These are phyloP conservation scores for Flaveria floridana DNA, from an alignment of 140 eudicot species.

Conservation along the genomic window DNA sequence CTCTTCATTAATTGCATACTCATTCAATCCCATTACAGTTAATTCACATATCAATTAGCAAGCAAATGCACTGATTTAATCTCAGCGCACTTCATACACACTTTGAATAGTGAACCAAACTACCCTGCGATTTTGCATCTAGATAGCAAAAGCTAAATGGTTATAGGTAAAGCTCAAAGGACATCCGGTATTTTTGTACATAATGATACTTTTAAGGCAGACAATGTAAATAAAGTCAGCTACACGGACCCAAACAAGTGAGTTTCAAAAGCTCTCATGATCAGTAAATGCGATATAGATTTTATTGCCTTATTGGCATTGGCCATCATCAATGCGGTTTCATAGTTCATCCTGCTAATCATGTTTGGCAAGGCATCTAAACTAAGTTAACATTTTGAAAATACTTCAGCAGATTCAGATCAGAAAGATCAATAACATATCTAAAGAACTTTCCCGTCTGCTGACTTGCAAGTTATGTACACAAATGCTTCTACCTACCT, in stretches of 20 bases:
- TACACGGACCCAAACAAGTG: background rate
- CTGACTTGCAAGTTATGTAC: background rate
- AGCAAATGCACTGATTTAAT: constrained; percentile 6
- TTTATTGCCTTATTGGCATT: background rate
- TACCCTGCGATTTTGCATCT: background rate
- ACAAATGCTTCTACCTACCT: background rate
- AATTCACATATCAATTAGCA: background rate
- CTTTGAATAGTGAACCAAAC: background rate
- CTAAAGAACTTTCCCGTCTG: background rate
- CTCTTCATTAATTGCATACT: background rate
- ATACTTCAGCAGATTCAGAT: background rate
- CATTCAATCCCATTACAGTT: constrained; percentile 1
- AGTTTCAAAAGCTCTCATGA: background rate
- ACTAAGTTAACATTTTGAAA: background rate
- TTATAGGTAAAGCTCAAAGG: background rate
- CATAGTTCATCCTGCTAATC: background rate
- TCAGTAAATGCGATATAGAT: background rate
- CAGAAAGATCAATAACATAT: background rate
- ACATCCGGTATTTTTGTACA: background rate
- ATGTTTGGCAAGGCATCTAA: background rate
- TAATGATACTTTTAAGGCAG: background rate
- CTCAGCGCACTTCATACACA: background rate
- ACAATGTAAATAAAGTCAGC: background rate
- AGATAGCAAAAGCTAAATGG: background rate
- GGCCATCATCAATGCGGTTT: background rate